Percentiles rank a stretch among this genome's conserved stretches.
phyloP scores from a whole-genome alignment of 192 early-diverging fungal genomes.

The Linnemannia elongata region DNA sequence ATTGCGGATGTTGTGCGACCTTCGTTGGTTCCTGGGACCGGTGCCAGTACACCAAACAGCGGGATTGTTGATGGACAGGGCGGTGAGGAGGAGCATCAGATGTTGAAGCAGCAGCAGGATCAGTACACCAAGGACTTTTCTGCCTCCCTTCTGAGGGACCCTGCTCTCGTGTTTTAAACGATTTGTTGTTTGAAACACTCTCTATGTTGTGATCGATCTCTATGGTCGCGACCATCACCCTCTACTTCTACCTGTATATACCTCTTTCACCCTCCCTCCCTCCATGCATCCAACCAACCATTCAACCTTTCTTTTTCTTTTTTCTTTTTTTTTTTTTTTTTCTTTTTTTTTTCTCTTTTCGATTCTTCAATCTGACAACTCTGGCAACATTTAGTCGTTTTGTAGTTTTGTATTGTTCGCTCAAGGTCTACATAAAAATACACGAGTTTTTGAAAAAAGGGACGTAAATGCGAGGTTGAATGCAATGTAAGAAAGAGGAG shows the following conservation, averaged over 20 bases:
- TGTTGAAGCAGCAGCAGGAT: conserved; percentile 43
- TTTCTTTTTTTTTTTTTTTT: background rate
- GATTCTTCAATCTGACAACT: background rate
- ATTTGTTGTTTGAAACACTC: too few species aligned
- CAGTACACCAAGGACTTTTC: conserved; percentile 37
- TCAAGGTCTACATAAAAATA: background rate
- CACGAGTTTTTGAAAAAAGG: background rate
- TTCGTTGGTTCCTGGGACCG: conserved; percentile 13
- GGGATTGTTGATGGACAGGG: conserved; percentile 21
- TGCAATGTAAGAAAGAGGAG: background rate
- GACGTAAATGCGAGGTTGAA: background rate
- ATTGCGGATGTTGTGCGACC: conserved; percentile 45
- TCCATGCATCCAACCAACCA: background rate
- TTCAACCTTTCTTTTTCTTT: background rate
- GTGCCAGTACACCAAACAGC: conserved; percentile 40
- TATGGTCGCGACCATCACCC: background rate
- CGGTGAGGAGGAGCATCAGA: conserved; percentile 19
- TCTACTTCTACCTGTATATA: background rate
- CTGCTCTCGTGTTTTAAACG: conserved; percentile 15
- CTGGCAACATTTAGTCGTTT: background rate
- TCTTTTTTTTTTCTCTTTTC: background rate
- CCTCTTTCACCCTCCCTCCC: too few species aligned
- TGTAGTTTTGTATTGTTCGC: background rate
- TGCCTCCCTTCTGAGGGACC: conserved; percentile 29
- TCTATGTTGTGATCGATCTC: background rate